Percentiles rank a stretch among this genome's conserved stretches.
Conservation (phyloP, 306 rosid species). For the Mimosa bimucronata region DNA sequence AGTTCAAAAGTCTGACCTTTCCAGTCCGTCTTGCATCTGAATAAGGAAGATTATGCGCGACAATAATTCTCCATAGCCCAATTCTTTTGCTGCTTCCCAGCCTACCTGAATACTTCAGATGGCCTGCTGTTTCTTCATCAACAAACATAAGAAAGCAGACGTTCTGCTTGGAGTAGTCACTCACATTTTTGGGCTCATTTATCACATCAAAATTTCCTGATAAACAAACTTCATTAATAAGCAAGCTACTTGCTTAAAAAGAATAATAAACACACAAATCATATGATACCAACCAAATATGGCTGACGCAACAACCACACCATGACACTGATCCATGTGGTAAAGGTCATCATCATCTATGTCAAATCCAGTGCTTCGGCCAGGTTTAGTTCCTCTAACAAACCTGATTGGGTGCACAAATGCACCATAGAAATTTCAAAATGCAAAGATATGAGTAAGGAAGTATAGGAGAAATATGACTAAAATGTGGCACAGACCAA, state of each 20-base stretch:
- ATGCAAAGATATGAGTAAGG: constrained; percentile 30
- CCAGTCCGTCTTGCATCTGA: constrained; percentile 84
- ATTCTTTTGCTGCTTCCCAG: constrained; percentile 64
- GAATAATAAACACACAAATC: constrained; percentile 13
- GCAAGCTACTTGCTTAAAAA: constrained; percentile 30
- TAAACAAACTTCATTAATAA: constrained; percentile 35
- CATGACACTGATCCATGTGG: constrained; percentile 83
- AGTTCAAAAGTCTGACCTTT: constrained; percentile 64
- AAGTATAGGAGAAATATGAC: not conserved
- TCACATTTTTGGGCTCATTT: constrained; percentile 77
- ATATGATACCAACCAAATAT: constrained; percentile 69
- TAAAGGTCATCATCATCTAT: constrained; percentile 74
- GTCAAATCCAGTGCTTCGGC: constrained; percentile 86
- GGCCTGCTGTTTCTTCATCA: constrained; percentile 77
- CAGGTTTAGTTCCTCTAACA: constrained; percentile 79
- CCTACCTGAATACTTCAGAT: constrained; percentile 57
- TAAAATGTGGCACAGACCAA: constrained; percentile 9
- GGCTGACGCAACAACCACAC: constrained; percentile 96
- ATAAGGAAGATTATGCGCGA: constrained; percentile 81
- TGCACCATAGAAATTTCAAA: constrained; percentile 39
- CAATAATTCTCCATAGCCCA: constrained; percentile 85
- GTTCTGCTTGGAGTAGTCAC: constrained; percentile 71
- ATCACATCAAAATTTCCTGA: constrained; percentile 90
- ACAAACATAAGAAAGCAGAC: constrained; percentile 92
- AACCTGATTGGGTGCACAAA: constrained; percentile 63